Evolutionary conservation across 2,329 filamentous ascomycete species (phyloP).

Genomic region (Purpureocillium takamizusanense): DNA sequence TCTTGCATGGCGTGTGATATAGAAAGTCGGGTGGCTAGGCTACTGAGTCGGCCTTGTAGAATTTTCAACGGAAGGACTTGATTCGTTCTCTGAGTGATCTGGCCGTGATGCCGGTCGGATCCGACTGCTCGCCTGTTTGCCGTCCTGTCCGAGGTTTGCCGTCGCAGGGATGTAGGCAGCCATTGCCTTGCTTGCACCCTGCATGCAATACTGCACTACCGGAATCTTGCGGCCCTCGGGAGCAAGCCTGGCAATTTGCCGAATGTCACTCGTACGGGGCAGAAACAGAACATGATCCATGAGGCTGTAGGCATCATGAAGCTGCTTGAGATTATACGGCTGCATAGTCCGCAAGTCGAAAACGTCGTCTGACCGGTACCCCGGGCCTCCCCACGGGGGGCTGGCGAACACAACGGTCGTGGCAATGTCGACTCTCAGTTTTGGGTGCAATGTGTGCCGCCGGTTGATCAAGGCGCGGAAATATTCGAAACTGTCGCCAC

Average conservation of each 20-base stretch:
- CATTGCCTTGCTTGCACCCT: slow-evolving; percentile 77
- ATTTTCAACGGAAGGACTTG: background rate
- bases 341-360: slow-evolving; percentile 84
- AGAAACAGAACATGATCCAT: slow-evolving; percentile 68
- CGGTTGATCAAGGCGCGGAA: slow-evolving; percentile 37
- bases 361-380: slow-evolving; percentile 51
- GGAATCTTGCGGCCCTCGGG: slow-evolving; percentile 49
- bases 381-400: slow-evolving; percentile 52
- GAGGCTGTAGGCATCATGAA: slow-evolving; percentile 52
- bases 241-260: slow-evolving; percentile 59
- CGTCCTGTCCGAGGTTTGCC: background rate
- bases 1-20: too few relatives aligned
- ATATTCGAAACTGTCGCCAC: slow-evolving; percentile 77
- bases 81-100: background rate
- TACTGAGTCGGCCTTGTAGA: background rate
- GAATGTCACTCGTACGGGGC: slow-evolving; percentile 74
- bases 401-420: slow-evolving; percentile 45
- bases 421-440: slow-evolving; percentile 29
- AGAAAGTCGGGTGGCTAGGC: too few relatives aligned
- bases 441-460: slow-evolving; percentile 25
- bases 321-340: slow-evolving; percentile 63
- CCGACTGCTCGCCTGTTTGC: too few relatives aligned
- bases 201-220: slow-evolving; percentile 84
- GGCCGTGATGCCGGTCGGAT: too few relatives aligned
- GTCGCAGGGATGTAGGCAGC: slow-evolving; percentile 49